Evolutionary conservation across 2,329 filamentous ascomycete species (phyloP), one percentile per base, ranked within the genome.

Genomic region (Fusarium tjaetaba): DNA sequence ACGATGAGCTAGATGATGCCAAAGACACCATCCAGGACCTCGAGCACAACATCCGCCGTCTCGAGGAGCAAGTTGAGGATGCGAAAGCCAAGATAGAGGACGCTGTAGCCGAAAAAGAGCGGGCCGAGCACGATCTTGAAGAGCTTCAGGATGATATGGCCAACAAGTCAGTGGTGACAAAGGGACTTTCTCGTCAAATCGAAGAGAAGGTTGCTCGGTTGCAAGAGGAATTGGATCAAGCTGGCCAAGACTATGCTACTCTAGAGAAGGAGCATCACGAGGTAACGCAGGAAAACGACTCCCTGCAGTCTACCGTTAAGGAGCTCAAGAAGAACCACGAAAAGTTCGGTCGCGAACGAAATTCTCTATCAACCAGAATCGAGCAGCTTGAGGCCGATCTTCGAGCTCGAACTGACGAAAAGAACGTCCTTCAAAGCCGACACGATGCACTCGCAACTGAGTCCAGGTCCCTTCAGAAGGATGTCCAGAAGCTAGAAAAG

Each of bases 111-210:
- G 86, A 90, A 63, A 89, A 88, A 73, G 84, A 89, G 28, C 86
- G 87, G 36, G 90, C 90, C 5, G 88, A 91, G 75, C 83, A 82
- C 11, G 87, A 92, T 66, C 83, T 92, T 22, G 87, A 91, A 75
- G 90, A 92, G 77, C 85, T 95, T 30, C 92, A 93, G 70, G 92
- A 94, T 61, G 93, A 95, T 76, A 90, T 95, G 87, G 88, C 92
- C 28, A 92, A 95, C 82, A 95, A 94, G 76, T 95, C 93, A 0
- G 88, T 94, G 42, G 90, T 90, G 60, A 93, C 92, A 18, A 94
- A 93, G 79, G 92, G 92, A 5, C 85, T 94, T 14, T 93, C 90
- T 59, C 89, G 92, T 38, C 93, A 95, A 81, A 87, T 94, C 24
- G 92, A 95, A 77, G 92, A 94, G 74, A 94, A 91, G 80, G 84